Base-by-base conservation (phyloP, 352 stramenopile genomes). In the Phytophthora brassicae region DNA sequence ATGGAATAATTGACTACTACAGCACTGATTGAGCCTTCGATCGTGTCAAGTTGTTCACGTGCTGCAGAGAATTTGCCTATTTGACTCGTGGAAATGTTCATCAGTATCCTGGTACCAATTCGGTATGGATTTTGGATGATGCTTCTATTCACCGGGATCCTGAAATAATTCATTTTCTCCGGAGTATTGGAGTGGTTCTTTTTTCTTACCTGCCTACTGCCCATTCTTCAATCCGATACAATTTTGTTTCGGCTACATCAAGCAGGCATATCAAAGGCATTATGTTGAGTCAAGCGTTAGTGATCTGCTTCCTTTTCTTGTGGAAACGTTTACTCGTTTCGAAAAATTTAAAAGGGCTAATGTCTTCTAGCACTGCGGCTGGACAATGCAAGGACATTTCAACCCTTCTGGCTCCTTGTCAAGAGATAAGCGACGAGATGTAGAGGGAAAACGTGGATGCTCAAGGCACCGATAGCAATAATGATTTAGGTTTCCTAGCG, bases 161-260 rank as follows among this genome's bases (percentile, higher is more conserved):
- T 20, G 60, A 76, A 16, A 70, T 74, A 31, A 44, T 75, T 16
- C 52, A 74, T 31, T 75, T 63, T 46, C 38, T 74, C 1, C 24
- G 59, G 0, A 68, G 53, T 12, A 38, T 38, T 12, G 4, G 31
- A 38, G 31, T 38, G 7, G 31, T 38, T 2, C 31, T 12, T 70
- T 24, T 77, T 75, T 26, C 38, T 80, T 2, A 42, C 63, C 67
- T 13, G 58, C 56, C 1, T 76, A 70, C 19, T 74, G 58, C 19
- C 71, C 31, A 60, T 73, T 79, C 31, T 73, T 70, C 31, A 75
- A 79, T 33, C 68, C 68, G 0, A 80, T 75, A 5, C 64, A 75
- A 16, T 70, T 50, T 19, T n/a, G 77, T 8, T 80, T 77, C n/a
- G 64, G 72, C 3, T 70, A 67, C 20, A 33, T 66, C 17, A 60